phyloP scores from a whole-genome alignment of 768 basidiomycete genomes.

The Sutorius australiensis region DNA sequence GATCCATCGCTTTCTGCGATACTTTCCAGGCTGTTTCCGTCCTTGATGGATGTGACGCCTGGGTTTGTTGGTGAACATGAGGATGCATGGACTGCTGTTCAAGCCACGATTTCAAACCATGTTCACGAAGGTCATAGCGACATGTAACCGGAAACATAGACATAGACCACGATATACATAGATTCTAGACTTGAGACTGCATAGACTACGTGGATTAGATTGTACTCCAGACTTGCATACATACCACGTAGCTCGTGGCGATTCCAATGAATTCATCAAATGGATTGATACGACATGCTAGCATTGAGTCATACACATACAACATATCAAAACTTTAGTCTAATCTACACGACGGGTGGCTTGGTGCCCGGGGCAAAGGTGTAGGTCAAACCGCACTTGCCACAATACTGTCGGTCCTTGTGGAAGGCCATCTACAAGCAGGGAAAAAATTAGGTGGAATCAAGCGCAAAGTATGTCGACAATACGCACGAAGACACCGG shows the following conservation, averaged over 20 bases:
- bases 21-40: slow-evolving; percentile 40
- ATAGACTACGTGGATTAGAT: not conserved
- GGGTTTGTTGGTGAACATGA: slow-evolving; percentile 29
- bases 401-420: slow-evolving; percentile 96
- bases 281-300: not conserved
- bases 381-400: slow-evolving; percentile 89
- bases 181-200: not conserved
- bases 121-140: not conserved
- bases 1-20: slow-evolving; percentile 27
- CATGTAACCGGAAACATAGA: not conserved
- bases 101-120: slow-evolving; percentile 4
- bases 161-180: slow-evolving; percentile 3
- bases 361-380: slow-evolving; percentile 78
- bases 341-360: slow-evolving; percentile 61
- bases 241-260: not conserved
- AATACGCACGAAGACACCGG: slow-evolving; percentile 75
- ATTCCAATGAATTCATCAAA: not conserved
- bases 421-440: slow-evolving; percentile 90
- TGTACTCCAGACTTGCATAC: not conserved
- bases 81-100: slow-evolving; percentile 28
- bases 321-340: slow-evolving; percentile 3
- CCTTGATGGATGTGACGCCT: slow-evolving; percentile 34
- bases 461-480: not conserved
- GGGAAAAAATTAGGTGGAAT: slow-evolving; percentile 13
- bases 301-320: slow-evolving; percentile 12